Evolutionary conservation across 1,284 basidiomycete genomes (phyloP), one percentile per base, ranked within the genome.

Genomic region (Lignosus rhinocerotis): DNA sequence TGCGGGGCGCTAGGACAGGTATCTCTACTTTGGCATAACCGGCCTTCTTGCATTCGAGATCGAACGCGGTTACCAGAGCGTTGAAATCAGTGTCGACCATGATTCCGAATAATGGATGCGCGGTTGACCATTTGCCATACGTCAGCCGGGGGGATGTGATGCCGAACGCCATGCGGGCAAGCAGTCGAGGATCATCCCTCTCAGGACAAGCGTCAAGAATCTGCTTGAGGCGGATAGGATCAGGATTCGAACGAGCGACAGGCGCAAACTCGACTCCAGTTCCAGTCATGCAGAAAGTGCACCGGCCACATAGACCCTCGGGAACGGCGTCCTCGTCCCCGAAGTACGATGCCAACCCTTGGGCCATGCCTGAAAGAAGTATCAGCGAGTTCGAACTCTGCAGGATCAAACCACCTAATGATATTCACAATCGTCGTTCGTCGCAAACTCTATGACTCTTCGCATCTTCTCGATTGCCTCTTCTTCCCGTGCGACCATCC

Each of bases 151-250:
- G 80, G 6, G 78, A 79, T 0, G 76, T 75, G 56, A 81, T 75
- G 2, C 80, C 80, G 56, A 81, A 80, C 1, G 80, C 80, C 71
- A 81, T 76, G 14, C 80, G 76, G 6, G 80, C 78, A 12, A 81
- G 70, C 33, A 80, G 69, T 10, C 79, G 78, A 14, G 79, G 76
- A 59, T 83, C 81, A 62, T 83, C 80, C 36, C 80, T 77, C 49
- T 78, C 79, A 36, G 72, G 74, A 59, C 79, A 82, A 11, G 74
- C 75, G 21, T 62, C 60, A 21, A 81, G 70, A 53, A 82, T 78
- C n/a, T 70, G 71, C 36, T 67, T 56, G 54, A 80, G 66, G 45
- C 73, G 68, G 14, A 17, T 54, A 6, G 68, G 71, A 65, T 78
- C 70, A 30, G 77, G 69, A 2, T 63, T 57, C 1, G 69, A 56